These are phyloP conservation scores for Penicillium sp. DNA, from an alignment of 2,329 filamentous ascomycete species.

Conservation along the genomic window DNA sequence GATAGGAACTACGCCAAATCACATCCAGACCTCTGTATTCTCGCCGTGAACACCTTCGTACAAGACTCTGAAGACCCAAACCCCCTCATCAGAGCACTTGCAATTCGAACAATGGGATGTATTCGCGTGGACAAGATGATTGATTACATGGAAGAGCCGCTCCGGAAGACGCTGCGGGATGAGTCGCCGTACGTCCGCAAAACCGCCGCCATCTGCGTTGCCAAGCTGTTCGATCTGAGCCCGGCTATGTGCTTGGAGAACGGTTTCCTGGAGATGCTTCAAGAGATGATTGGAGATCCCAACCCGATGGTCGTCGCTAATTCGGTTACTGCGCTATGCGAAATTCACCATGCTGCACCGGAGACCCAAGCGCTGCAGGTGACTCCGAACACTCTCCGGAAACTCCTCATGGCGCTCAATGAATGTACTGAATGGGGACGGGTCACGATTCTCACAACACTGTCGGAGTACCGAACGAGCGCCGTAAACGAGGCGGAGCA, in stretches of 20 bases:
- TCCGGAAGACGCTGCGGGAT: conserved; percentile 93
- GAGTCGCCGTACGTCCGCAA: conserved; percentile 98
- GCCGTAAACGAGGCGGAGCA: conserved; percentile 97
- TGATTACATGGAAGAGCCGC: conserved; percentile 98
- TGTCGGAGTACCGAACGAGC: conserved; percentile 84
- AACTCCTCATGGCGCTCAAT: conserved; percentile 93
- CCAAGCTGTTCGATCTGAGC: conserved; percentile 96
- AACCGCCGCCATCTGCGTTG: conserved; percentile 96
- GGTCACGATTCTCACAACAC: conserved; percentile 86
- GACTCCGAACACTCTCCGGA: conserved; percentile 83
- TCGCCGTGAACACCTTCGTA: conserved; percentile 98
- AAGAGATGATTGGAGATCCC: conserved; percentile 95
- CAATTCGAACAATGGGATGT: conserved; percentile 97
- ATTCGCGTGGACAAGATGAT: conserved; percentile 99
- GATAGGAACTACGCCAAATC: conserved; percentile 98
- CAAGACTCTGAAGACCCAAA: conserved; percentile 99
- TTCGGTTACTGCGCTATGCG: conserved; percentile 88
- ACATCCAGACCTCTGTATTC: conserved; percentile 96
- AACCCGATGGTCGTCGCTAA: conserved; percentile 99
- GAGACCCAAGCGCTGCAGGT: conserved; percentile 88
- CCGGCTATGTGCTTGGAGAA: conserved; percentile 93
- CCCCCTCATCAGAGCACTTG: conserved; percentile 89
- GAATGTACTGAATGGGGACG: conserved; percentile 99
- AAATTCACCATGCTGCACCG: conserved; percentile 88
- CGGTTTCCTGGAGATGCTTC: conserved; percentile 88